Percentiles rank a stretch among this genome's conserved stretches.
Evolutionary conservation across 2,329 filamentous ascomycete species (phyloP).

Genomic region (Arthrobotrys pseudoclavata): DNA sequence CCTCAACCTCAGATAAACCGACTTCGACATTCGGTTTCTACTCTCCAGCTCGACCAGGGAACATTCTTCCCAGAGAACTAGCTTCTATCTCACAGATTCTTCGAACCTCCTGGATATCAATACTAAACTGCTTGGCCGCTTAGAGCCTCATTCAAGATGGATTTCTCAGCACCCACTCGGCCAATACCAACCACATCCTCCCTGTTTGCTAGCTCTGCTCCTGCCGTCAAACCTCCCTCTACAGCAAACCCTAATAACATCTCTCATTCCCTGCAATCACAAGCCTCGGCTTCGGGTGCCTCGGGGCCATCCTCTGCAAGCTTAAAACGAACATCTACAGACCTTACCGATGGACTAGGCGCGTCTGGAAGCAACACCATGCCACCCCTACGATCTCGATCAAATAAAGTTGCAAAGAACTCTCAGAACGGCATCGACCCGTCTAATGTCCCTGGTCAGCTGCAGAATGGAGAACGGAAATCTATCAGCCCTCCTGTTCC

Average conservation of each 20-base stretch:
- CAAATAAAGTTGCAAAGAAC: slow-evolving; percentile 56
- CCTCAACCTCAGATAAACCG: slow-evolving; percentile 15
- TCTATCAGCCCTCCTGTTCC: slow-evolving; percentile 36
- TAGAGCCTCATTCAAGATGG: slow-evolving; percentile 38
- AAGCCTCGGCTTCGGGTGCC: slow-evolving; percentile 23
- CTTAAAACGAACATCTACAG: slow-evolving; percentile 57
- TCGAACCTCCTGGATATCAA: slow-evolving; percentile 29
- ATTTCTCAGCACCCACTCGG: slow-evolving; percentile 57
- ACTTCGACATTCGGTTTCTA: neutral
- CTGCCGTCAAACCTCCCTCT: slow-evolving; percentile 50
- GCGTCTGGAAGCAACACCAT: slow-evolving; percentile 51
- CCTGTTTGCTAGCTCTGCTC: slow-evolving; percentile 35
- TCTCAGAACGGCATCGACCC: slow-evolving; percentile 43
- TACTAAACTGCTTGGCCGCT: neutral
- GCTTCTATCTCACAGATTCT: slow-evolving; percentile 17
- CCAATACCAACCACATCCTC: slow-evolving; percentile 53
- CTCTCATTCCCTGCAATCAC: slow-evolving; percentile 38
- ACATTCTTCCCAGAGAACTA: slow-evolving; percentile 1
- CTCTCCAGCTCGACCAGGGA: slow-evolving; percentile 7
- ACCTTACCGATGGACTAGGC: slow-evolving; percentile 47
- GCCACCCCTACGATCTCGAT: slow-evolving; percentile 52
- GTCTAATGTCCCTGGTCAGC: slow-evolving; percentile 18
- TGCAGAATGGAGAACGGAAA: slow-evolving; percentile 52
- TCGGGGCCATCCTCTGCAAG: slow-evolving; percentile 37
- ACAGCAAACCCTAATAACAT: slow-evolving; percentile 11